phyloP scores from a whole-genome alignment of 2,329 filamentous ascomycete genomes.

The Aspergillus flavus region DNA sequence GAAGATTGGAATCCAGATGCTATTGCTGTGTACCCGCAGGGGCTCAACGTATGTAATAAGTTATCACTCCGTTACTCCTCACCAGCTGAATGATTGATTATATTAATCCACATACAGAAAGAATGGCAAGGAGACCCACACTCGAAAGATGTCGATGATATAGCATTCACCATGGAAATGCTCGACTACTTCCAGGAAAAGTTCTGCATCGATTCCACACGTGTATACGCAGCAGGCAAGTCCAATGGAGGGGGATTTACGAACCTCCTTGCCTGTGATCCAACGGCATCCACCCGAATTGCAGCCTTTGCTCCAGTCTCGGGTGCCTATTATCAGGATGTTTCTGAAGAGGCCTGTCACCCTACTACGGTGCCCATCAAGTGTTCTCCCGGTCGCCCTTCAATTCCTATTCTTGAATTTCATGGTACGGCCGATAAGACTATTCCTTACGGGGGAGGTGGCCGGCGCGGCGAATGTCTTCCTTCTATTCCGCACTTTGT shows the following conservation, averaged over 20 bases:
- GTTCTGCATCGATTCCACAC: slow-evolving; percentile 50
- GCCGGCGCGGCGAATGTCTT: slow-evolving; percentile 18
- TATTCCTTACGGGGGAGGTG: slow-evolving; percentile 45
- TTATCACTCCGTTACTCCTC: background rate
- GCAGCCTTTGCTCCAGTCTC: slow-evolving; percentile 55
- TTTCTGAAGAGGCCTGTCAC: slow-evolving; percentile 22
- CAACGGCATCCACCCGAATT: slow-evolving; percentile 44
- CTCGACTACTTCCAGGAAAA: slow-evolving; percentile 40
- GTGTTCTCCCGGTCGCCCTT: slow-evolving; percentile 31
- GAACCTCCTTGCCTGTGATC: slow-evolving; percentile 51
- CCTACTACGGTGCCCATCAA: slow-evolving; percentile 18
- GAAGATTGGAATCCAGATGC: slow-evolving; percentile 46
- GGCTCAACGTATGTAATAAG: slow-evolving; percentile 32
- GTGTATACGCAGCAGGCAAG: slow-evolving; percentile 54
- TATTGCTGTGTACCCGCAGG: slow-evolving; percentile 50
- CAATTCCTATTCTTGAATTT: slow-evolving; percentile 35
- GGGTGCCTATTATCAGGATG: slow-evolving; percentile 47
- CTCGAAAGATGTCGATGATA: slow-evolving; percentile 44
- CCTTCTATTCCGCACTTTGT: slow-evolving; percentile 26
- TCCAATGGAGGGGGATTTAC: slow-evolving; percentile 59
- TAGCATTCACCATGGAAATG: slow-evolving; percentile 50
- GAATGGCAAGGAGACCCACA: slow-evolving; percentile 50
- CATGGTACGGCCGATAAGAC: slow-evolving; percentile 29
- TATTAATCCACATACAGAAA: slow-evolving; percentile 9
- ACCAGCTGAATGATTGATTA: background rate